phyloP scores from a whole-genome alignment of 148 eudicot species.

The Vaccinium vitisidaea region DNA sequence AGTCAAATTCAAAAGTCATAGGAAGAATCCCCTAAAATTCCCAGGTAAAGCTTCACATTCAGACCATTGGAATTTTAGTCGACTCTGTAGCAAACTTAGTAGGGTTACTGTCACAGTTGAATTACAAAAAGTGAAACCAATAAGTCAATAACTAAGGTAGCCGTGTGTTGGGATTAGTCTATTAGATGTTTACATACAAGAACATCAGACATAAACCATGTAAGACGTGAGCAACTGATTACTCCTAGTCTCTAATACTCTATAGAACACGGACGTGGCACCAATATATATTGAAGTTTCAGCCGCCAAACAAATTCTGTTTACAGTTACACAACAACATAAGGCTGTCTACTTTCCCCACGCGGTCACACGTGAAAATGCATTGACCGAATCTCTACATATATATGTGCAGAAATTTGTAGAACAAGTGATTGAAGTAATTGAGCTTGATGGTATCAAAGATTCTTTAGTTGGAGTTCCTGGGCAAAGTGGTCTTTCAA shows the following conservation, averaged over 20 bases:
- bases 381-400: neutral
- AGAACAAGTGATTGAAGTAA: slow-evolving; percentile 38
- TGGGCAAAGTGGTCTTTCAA: slow-evolving; percentile 50
- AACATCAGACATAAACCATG: neutral
- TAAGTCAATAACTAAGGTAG: neutral
- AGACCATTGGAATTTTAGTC: neutral
- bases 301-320: neutral
- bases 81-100: neutral
- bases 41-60: neutral
- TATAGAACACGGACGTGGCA: neutral
- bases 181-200: neutral
- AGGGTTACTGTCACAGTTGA: neutral
- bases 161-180: neutral
- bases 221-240: neutral
- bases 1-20: neutral
- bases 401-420: slow-evolving; percentile 45
- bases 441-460: slow-evolving; percentile 51
- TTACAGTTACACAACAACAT: neutral
- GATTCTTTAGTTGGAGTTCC: slow-evolving; percentile 54
- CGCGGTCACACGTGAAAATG: neutral
- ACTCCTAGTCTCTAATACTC: neutral
- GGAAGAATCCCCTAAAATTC: neutral
- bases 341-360: neutral
- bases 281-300: neutral
- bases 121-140: neutral